Evolutionary conservation across 495 filamentous ascomycete genomes (phyloP), one percentile per base, ranked within the genome.

Genomic region (Hypomontagnella submonticulosa): DNA sequence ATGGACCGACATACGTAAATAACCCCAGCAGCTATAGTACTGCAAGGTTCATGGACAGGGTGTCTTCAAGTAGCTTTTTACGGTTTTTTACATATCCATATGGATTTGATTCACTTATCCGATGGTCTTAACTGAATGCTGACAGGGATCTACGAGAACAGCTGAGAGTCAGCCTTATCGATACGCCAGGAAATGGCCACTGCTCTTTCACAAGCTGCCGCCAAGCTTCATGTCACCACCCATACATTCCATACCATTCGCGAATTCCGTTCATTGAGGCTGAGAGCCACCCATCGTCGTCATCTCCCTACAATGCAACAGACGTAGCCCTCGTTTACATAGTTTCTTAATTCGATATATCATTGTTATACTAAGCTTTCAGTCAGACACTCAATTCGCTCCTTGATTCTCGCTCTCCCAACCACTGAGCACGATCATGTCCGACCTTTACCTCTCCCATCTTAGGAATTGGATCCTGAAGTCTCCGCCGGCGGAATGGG

Each of bases 401-500:
- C 3, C 92, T 92, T 38, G n/a, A 40, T 16, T 41, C 18, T 1
- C 13, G 2, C 27, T 30, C 37, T 34, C 42, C 34, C 16, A 54
- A 47, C 18, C 6, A 8, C 51, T 16, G 7, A 55, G 6, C 33
- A 34, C 36, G 53, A 63, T 18, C 47, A 85, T 85, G 83, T 81
- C 80, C 20, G 77, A 80, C 66, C 74, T 81, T 41, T 88, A 93
- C 66, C 82, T 95, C 10, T 89, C 89, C 5, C 85, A 88, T 57
- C 72, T 92, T 30, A 88, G 91, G 53, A 91, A 88, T 80, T 98
- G 95, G 95, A 80, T 98, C 64, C 78, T 94, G 54, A 87, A 88
- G 59, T 96, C 92, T 27, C 95, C 95, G 1, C 95, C 94, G 4
- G 86, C 90, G 54, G 92, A 97, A 84, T 97, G 90, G 85, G 85